Base-by-base conservation (phyloP, 495 filamentous ascomycete genomes). In the Penicillium canescens region DNA sequence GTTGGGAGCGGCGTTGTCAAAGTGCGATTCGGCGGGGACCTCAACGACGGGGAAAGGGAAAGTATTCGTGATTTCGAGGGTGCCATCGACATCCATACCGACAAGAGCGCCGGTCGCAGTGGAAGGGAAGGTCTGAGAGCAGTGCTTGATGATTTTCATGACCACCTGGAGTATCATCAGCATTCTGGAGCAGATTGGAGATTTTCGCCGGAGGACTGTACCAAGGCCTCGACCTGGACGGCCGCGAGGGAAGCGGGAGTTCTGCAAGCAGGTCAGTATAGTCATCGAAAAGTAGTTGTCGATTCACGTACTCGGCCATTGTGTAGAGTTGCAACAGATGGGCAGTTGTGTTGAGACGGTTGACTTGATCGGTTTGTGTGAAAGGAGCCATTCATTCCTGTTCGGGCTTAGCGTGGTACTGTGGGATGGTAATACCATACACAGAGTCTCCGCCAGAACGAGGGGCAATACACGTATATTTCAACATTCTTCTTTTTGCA, bases 91-190 rank as follows among this genome's bases (percentile, higher is more conserved):
- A 66, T 97, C 94, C 90, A 98, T 91, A 63, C 94, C 94, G 48
- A 96, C 89, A 35, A 96, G 79, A 42, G 88, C 90, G 48, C 92
- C 92, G 46, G 91, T 98, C 48, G 92, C 90, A 20, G 84, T 89
- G 33, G 90, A 91, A 49, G 93, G 95, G 77, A 95, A 98, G 52
- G 78, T 80, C 56, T 90, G 81, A 23, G 90, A 86, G 79, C 87
- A 88, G 78, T 95, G 91, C 77, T 92, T 96, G 64, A 94, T 91
- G 64, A 97, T 90, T 76, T 96, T 96, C 90, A 96, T 91, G 46
- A 93, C 90, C 67, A 96, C 91, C 91, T 95, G 67, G 37, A 59
- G 52, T 31, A 50, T 42, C 26, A 66, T 66, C 33, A 55, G 60
- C 62, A 67, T 54, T 57, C 61, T 60, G 68, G 60, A 60, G 59